Evolutionary conservation across 176 grass and related monocot species (phyloP).

Genomic region (Neostapfia colusana): DNA sequence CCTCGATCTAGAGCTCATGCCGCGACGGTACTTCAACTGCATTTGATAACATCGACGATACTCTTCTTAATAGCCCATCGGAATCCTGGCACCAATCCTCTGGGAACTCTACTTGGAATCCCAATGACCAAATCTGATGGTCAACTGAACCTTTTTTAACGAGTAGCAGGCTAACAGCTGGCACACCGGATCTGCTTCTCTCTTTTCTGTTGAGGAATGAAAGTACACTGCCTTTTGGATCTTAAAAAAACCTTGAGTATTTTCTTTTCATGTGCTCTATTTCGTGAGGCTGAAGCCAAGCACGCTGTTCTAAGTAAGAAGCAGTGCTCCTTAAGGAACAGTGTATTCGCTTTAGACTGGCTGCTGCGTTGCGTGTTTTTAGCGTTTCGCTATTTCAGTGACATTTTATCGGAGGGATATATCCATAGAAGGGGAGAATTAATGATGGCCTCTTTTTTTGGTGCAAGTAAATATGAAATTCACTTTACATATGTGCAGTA

Average conservation of each 20-base stretch:
- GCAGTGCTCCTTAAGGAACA: not conserved
- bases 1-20: not conserved
- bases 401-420: not conserved
- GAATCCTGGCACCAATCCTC: constrained; percentile 1
- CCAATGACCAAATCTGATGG: not conserved
- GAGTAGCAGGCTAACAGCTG: not conserved
- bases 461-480: not conserved
- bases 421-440: not conserved
- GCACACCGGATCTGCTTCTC: not conserved
- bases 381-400: not conserved
- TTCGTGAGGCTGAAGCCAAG: not conserved
- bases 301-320: not conserved
- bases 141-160: not conserved
- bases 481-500: not conserved
- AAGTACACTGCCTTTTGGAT: not conserved
- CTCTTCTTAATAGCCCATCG: not conserved
- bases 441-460: not conserved
- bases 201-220: not conserved
- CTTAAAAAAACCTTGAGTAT: not conserved
- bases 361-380: not conserved
- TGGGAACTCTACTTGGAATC: constrained; percentile 7
- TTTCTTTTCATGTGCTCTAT: not conserved
- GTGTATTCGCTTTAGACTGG: not conserved
- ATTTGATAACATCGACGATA: not conserved
- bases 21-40: not conserved